Evolutionary conservation across 1,284 basidiomycete species (phyloP), one percentile per base, ranked within the genome.

Genomic region (Ceratobasidium sp.): DNA sequence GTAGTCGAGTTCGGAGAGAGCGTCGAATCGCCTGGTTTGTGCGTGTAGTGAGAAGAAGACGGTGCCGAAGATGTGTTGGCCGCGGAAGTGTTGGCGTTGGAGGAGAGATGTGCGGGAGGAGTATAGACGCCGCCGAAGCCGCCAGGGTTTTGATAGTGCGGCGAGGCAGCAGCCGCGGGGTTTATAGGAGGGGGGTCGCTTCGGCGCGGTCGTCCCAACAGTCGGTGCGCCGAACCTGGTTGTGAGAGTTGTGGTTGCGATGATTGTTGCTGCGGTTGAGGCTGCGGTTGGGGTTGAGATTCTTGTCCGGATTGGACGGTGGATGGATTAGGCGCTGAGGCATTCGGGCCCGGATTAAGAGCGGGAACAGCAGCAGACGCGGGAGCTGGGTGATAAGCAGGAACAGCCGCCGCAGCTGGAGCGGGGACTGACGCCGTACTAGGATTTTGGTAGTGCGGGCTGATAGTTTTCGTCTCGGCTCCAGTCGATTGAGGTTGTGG

Each of bases 141-240:
- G 2, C 60, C 60, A 1, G 60, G 60, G 44, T 45, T 63, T 29
- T 63, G 60, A n/a, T 45, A 63, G 41, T 63, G 60, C 19, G 60
- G 60, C 2, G 36, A 63, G 4, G 36, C 60, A 1, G 60, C 29
- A n/a, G 36, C 60, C 15, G 36, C 41, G 7, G 36, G 60, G 36
- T 63, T 63, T 9, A 63, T 1, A n/a, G 36, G 60, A 15, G 60
- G 60, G 1, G 60, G 36, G 3, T 60, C 57, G 57, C 29, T 19
- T 8, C 57, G 24, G 8, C 14, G 19, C 11, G 57, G 57, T 19
- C 57, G 57, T 19, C 17, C 29, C 36, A 17, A 17, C 15, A 51
- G 6, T 19, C 31, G 53, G 14, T 56, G 36, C 11, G 53, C 15
- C 7, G 50, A 53, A 53, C 5, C 7, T 11, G 36, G 11, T 11